A percentile compares a stretch with the other conserved stretches of the same genome.
These are phyloP conservation scores for Diplocarpon rosae DNA, from an alignment of 2,329 filamentous ascomycete genomes.

Conservation along the genomic window DNA sequence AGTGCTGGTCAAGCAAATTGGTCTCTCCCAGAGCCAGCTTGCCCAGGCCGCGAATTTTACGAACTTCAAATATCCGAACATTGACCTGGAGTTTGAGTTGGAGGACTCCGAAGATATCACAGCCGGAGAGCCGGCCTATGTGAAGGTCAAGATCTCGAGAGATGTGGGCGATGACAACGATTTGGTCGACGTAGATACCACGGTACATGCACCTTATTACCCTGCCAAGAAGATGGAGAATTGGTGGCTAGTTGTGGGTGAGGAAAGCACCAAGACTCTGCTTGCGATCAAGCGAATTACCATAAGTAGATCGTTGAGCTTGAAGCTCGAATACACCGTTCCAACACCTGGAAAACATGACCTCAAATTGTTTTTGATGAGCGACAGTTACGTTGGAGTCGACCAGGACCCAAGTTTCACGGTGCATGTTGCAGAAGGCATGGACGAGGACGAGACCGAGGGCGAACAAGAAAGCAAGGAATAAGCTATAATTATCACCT, in stretches of 20 bases:
- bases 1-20: constrained; percentile 64
- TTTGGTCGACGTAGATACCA: constrained; percentile 59
- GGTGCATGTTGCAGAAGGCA: constrained; percentile 77
- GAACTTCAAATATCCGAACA: constrained; percentile 90
- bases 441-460: constrained; percentile 88
- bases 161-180: constrained; percentile 66
- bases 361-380: constrained; percentile 88
- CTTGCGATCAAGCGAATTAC: constrained; percentile 93
- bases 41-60: constrained; percentile 88
- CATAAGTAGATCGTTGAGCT: constrained; percentile 65
- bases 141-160: constrained; percentile 76
- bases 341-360: constrained; percentile 75
- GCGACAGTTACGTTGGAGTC: constrained; percentile 91
- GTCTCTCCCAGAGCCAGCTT: constrained; percentile 71
- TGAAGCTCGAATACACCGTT: constrained; percentile 79
- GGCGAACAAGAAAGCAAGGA: constrained; percentile 55
- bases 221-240: constrained; percentile 88
- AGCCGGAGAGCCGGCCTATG: constrained; percentile 68
- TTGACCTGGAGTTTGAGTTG: constrained; percentile 82
- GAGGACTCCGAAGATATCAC: constrained; percentile 70
- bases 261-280: constrained; percentile 78
- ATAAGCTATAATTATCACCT: constrained; percentile 15
- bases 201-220: constrained; percentile 92
- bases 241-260: constrained; percentile 96
- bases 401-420: constrained; percentile 90